Evolutionary conservation across 2,329 filamentous ascomycete genomes (phyloP), one percentile per base, ranked within the genome.

Genomic region (Botrytis cinerea): DNA sequence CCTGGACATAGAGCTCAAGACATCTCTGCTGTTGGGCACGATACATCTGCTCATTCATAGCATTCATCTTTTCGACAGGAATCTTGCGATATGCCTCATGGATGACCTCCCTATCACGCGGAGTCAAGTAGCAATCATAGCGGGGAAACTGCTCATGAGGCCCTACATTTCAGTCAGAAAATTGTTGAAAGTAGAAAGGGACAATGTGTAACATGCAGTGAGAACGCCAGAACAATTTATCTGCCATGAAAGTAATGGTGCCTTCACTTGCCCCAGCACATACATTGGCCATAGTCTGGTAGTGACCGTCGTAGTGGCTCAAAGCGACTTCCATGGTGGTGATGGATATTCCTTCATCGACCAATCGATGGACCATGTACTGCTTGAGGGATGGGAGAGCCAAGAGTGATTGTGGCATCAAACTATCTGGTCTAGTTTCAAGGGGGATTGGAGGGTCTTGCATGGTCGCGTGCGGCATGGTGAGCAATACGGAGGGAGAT

Each of bases 161-260:
- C 64, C 64, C 64, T 67, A 22, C 16, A 9, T 18, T 51, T 40
- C 35, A 16, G 25, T 67, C 25, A 67, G 46, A 20, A 20, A 10
- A 7, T 14, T 25, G 18, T 4, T 3, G 16, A 38, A 35, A 38
- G 32, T 67, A 10, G 14, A 51, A 43, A 63, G 40, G 9, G n/a
- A 3, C 16, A 8, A 28, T 67, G 8, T n/a, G 10, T 18, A 20
- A 67, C 64, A 20, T 51, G n/a, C 64, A 67, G 46, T 67, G 32
- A 54, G 32, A n/a, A 28, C 9, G 32, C 64, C 64, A 67, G 32
- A 67, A 67, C 32, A 54, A 28, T 22, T 51, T 67, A 12, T 67
- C 64, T 1, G 46, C 32, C 32, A 67, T 51, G 45, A 54, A 67
- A 7, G 64, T 67, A 22, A 67, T 51, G 46, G 46, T 38, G 32